Percentiles rank a stretch among this genome's conserved stretches.
These are phyloP conservation scores for Solanum chacoense DNA, from an alignment of 305 asterid species.

Conservation along the genomic window DNA sequence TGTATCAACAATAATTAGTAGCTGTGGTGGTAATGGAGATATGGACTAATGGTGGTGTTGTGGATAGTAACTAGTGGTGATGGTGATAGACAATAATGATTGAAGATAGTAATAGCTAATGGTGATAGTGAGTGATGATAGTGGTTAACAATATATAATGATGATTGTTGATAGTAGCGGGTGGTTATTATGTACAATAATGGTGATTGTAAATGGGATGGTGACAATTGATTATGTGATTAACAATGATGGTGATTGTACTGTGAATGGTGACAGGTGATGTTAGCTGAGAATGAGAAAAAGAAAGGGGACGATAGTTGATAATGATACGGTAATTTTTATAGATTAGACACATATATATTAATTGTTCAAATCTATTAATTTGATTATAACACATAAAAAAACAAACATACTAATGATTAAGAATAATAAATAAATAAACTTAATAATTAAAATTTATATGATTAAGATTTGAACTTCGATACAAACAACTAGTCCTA, in stretches of 20 bases:
- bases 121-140: background rate
- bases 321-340: background rate
- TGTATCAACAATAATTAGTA: background rate
- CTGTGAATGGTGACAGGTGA: background rate
- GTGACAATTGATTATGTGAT: background rate
- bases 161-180: background rate
- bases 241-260: accelerated
- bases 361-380: background rate
- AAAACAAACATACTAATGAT: background rate
- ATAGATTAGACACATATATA: background rate
- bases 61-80: background rate
- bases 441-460: background rate
- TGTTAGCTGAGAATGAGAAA: background rate
- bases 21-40: background rate
- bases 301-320: background rate
- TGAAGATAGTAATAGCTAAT: background rate
- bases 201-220: background rate
- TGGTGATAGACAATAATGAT: background rate
- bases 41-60: background rate
- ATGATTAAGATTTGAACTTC: background rate
- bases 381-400: background rate
- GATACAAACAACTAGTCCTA: background rate
- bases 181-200: too few species aligned
- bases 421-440: background rate
- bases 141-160: background rate